Percentiles rank a stretch among this genome's conserved stretches.
Evolutionary conservation across 495 filamentous ascomycete genomes (phyloP).

Genomic region (Copromyces sp.): DNA sequence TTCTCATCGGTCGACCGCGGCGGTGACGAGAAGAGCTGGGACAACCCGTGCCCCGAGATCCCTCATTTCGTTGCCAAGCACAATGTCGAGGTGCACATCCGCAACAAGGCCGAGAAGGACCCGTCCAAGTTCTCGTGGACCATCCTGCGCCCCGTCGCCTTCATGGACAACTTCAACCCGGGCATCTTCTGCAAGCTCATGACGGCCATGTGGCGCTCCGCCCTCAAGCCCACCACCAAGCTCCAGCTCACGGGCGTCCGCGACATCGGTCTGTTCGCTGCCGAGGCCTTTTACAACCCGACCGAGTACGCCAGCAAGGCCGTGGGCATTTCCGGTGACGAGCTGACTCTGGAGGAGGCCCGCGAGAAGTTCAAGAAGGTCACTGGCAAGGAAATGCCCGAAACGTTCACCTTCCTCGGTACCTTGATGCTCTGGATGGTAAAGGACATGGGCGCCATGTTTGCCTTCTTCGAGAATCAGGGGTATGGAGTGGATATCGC

Average conservation of each 20-base stretch:
- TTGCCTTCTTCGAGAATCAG: conserved; percentile 50
- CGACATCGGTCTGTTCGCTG: conserved; percentile 57
- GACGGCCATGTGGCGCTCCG: conserved; percentile 38
- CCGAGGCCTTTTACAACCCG: conserved; percentile 40
- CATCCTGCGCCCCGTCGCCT: conserved; percentile 51
- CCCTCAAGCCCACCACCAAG: conserved; percentile 29
- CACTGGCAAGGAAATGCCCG: conserved; percentile 39
- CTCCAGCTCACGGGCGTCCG: conserved; percentile 48
- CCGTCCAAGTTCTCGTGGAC: conserved; percentile 37
- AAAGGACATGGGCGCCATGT: conserved; percentile 50
- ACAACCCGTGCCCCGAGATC: conserved; percentile 44
- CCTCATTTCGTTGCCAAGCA: conserved; percentile 58
- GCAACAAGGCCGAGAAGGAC: conserved; percentile 24
- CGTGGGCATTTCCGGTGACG: conserved; percentile 22
- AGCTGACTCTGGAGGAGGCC: conserved; percentile 25
- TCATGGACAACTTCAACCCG: conserved; percentile 51
- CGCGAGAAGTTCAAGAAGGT: conserved; percentile 39
- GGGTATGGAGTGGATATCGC: conserved; percentile 52
- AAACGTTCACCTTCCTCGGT: conserved; percentile 35
- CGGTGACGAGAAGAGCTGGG: conserved; percentile 41
- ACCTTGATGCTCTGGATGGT: conserved; percentile 34
- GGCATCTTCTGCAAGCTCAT: conserved; percentile 49
- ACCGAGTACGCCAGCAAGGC: conserved; percentile 20
- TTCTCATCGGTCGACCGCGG: conserved; percentile 61
- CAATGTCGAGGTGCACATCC: conserved; percentile 53